Base-by-base conservation (phyloP, 2,329 filamentous ascomycete species). In the Paradendryphiella salina region DNA sequence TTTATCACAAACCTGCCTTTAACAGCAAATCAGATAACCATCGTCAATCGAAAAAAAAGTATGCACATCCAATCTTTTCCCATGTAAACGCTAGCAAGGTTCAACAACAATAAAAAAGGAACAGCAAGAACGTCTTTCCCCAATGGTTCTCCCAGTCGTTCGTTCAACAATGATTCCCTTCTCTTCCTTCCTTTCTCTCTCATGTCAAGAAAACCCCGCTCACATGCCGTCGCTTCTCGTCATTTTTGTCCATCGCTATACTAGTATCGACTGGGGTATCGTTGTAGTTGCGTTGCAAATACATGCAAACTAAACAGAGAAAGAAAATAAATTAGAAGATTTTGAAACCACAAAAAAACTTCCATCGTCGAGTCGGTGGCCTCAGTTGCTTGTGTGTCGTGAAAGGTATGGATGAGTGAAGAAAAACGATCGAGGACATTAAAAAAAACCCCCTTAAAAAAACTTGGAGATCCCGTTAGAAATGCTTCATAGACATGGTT, bases 251-350 rank as follows among this genome's bases (percentile, higher is more conserved):
- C 58, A 33, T 50, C 52, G 56, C 59, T 57, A 48, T 64, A 52
- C 53, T 63, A 55, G 29, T 60, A 56, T 64, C 62, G 66, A 68
- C 61, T 64, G 64, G 67, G 70, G 70, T 72, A 72, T 72, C 70
- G 36, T 64, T 69, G 61, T 64, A 26, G 2, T 26, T 26, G 23
- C 10, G 23, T 26, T 26, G 23, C 23, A 26, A 26, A 63, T 61
- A 59, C 64, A 67, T 69, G 68, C 67, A 68, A 67, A 60, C 61
- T 63, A 66, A 66, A 65, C 14, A 35, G 26, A 13, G 32, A 65
- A 63, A 54, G 23, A 26, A 10, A 26, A 26, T 2, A 26, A 10
- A 26, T 26, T 26, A 26, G 10, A 26, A 26, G 6, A 9, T 26
- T 9, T 9, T 42, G 49, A 64, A 61, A 63, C 63, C 63, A 61